Evolutionary conservation across 176 grass and related monocot species (phyloP).

Genomic region (Triticum dicoccoides): DNA sequence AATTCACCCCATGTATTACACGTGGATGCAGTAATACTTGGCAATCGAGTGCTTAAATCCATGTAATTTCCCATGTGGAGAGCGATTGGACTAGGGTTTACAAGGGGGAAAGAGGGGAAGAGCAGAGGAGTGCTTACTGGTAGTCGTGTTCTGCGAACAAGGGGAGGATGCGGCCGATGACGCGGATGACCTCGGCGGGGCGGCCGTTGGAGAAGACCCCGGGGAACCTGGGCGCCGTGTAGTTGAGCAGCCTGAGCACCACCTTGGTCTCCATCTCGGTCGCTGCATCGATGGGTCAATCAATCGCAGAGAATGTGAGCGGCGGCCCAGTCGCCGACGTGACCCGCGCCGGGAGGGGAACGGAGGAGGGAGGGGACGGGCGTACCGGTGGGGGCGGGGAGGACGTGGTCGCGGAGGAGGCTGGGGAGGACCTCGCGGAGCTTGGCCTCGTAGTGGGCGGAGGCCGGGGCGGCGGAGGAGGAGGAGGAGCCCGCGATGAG

Average conservation of each 20-base stretch:
- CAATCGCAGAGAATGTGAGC: slow-evolving; percentile 13
- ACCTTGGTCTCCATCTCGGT: slow-evolving; percentile 69
- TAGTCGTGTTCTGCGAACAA: slow-evolving; percentile 78
- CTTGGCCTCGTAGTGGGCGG: slow-evolving; percentile 65
- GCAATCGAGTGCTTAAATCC: neutral
- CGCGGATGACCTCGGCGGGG: slow-evolving; percentile 66
- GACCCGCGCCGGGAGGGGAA: neutral
- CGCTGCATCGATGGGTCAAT: slow-evolving; percentile 26
- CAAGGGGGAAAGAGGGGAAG: neutral
- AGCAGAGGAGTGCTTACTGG: slow-evolving; percentile 24
- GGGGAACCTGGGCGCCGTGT: slow-evolving; percentile 70
- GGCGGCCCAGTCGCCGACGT: neutral
- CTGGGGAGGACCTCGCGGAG: slow-evolving; percentile 76
- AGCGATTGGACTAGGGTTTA: slow-evolving; percentile 24
- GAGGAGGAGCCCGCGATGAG: slow-evolving; percentile 55
- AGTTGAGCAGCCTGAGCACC: slow-evolving; percentile 71
- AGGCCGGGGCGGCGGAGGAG: slow-evolving; percentile 16
- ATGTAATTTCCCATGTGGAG: neutral
- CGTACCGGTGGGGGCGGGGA: slow-evolving; percentile 57
- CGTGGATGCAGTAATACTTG: neutral
- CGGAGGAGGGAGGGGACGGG: neutral
- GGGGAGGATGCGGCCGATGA: slow-evolving; percentile 75
- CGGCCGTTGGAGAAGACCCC: slow-evolving; percentile 83
- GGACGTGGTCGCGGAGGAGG: slow-evolving; percentile 78
- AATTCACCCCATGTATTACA: neutral